Percentiles rank a stretch among this genome's conserved stretches.
Evolutionary conservation across 1,284 basidiomycete species (phyloP).

Genomic region (Cutaneotrichosporon sp.): DNA sequence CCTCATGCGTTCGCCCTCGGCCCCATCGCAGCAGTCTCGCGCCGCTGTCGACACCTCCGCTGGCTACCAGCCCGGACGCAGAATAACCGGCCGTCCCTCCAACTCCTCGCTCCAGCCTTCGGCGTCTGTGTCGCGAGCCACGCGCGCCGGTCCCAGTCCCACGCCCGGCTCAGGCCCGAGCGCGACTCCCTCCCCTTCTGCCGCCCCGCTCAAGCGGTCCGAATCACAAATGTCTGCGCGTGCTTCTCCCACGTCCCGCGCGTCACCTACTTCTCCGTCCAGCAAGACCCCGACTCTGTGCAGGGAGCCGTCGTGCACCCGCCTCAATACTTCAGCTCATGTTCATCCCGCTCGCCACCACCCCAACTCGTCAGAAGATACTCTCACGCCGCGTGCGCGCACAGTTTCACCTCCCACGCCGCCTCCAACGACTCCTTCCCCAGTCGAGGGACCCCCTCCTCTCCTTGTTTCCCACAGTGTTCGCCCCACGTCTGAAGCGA

Average conservation of each 20-base stretch:
- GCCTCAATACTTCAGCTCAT: background rate
- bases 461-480: slow-evolving; percentile 10
- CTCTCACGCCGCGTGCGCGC: background rate
- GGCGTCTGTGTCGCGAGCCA: background rate
- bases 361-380: background rate
- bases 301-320: background rate
- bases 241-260: background rate
- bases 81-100: background rate
- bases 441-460: background rate
- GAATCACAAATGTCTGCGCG: background rate
- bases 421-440: background rate
- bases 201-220: background rate
- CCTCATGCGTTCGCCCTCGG: background rate
- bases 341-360: background rate
- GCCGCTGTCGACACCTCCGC: background rate
- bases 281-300: background rate
- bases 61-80: background rate
- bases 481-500: slow-evolving; percentile 2
- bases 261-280: background rate
- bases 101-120: background rate
- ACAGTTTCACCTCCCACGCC: background rate
- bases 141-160: background rate
- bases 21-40: background rate
- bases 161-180: background rate
- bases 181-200: background rate